phyloP scores from a whole-genome alignment of 1,284 basidiomycete genomes.

The Heterobasidion parviporum region DNA sequence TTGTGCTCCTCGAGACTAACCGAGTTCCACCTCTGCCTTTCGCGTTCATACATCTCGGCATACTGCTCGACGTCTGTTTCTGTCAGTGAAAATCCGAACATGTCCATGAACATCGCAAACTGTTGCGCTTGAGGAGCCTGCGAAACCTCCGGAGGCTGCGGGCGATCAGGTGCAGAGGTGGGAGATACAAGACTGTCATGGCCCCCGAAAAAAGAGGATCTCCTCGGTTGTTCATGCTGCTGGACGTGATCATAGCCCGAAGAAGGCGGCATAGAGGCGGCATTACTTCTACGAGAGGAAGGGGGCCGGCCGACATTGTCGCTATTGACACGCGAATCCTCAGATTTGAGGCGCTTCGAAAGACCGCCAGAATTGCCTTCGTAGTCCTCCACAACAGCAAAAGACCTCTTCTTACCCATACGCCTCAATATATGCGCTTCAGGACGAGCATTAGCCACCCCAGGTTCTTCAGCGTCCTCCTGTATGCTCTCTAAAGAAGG shows the following conservation, averaged over 20 bases:
- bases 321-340: background rate
- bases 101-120: background rate
- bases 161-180: background rate
- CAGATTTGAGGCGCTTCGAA: background rate
- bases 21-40: background rate
- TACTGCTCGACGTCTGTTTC: background rate
- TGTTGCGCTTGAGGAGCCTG: background rate
- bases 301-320: background rate
- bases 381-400: background rate
- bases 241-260: background rate
- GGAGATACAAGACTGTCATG: background rate
- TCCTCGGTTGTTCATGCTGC: background rate
- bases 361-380: background rate
- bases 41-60: background rate
- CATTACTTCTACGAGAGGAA: background rate
- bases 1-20: slow-evolving; percentile 9
- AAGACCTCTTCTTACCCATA: background rate
- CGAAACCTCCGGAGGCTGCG: background rate
- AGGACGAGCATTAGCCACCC: background rate
- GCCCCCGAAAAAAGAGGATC: background rate
- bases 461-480: background rate
- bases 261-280: too few relatives aligned
- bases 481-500: background rate
- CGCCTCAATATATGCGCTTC: background rate
- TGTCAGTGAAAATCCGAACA: background rate